Conservation (phyloP, 768 basidiomycete species). For the Cystobasidium onofrii region DNA sequence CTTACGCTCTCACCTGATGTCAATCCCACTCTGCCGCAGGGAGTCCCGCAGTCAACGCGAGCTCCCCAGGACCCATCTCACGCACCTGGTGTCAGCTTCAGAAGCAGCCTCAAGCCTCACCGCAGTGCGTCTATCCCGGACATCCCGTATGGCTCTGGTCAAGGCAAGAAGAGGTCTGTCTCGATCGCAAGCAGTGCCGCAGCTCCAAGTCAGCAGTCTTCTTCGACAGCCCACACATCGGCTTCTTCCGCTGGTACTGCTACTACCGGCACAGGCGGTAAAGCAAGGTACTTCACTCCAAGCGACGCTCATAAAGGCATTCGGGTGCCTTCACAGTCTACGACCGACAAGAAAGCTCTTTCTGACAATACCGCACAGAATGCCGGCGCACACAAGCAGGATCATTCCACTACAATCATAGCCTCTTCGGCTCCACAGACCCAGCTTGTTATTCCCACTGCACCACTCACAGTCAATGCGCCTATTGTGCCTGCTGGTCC, state of each 20-base stretch:
- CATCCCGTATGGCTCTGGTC: slow-evolving; percentile 24
- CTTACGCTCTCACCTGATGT: neutral
- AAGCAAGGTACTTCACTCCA: slow-evolving; percentile 22
- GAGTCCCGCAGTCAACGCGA: slow-evolving; percentile 14
- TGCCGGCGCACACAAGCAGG: neutral
- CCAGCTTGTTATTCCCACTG: slow-evolving; percentile 14
- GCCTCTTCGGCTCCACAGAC: slow-evolving; percentile 8
- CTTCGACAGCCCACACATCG: neutral
- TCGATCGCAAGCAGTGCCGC: slow-evolving; percentile 6
- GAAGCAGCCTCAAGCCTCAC: slow-evolving; percentile 17
- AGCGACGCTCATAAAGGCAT: slow-evolving; percentile 27
- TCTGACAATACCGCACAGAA: slow-evolving; percentile 1
- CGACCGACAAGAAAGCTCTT: neutral
- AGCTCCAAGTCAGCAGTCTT: neutral
- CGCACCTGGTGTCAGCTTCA: slow-evolving; percentile 24
- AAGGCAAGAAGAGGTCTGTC: neutral
- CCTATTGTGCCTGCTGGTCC: slow-evolving; percentile 2
- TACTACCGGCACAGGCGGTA: neutral
- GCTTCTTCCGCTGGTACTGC: neutral
- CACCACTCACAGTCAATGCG: slow-evolving; percentile 26
- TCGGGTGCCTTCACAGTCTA: neutral
- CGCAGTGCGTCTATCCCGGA: slow-evolving; percentile 5
- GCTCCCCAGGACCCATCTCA: slow-evolving; percentile 12
- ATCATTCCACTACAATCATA: neutral
- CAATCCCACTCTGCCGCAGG: neutral